These are phyloP conservation scores for Immersiporthe knoxdaviesiana DNA, from an alignment of 2,329 filamentous ascomycete genomes.

Conservation along the genomic window DNA sequence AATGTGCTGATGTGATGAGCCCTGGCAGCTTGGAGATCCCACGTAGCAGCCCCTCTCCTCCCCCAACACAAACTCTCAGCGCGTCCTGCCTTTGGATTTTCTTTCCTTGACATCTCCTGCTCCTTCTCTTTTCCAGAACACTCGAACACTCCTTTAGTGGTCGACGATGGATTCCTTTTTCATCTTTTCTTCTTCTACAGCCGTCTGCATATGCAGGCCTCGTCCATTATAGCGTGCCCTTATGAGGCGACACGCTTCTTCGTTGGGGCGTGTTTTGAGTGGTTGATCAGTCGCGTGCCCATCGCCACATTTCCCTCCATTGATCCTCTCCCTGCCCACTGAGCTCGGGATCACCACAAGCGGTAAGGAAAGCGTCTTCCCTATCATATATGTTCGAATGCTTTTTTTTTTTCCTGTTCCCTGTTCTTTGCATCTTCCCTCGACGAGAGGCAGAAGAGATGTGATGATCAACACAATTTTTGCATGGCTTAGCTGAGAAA, in stretches of 20 bases:
- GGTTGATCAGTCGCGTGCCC: background rate
- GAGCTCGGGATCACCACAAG: background rate
- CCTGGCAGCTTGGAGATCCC: background rate
- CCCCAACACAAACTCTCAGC: no score
- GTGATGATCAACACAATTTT: slow-evolving; percentile 26
- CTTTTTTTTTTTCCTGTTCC: background rate
- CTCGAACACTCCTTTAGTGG: background rate
- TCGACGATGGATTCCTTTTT: background rate
- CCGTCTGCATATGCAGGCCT: background rate
- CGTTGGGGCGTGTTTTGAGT: background rate
- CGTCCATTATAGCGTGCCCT: background rate
- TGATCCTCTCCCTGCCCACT: background rate
- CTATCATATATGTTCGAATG: background rate
- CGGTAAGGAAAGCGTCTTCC: background rate
- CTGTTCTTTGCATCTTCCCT: background rate
- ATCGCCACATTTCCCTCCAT: background rate
- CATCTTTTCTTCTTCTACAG: background rate
- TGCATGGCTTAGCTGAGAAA: slow-evolving; percentile 32
- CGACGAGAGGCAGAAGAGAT: background rate
- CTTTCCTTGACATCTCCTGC: background rate
- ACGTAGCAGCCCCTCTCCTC: background rate
- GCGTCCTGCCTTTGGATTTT: background rate
- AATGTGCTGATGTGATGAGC: background rate
- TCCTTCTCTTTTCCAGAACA: background rate
- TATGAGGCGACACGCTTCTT: background rate